These are phyloP conservation scores for Podila epigama DNA, from an alignment of 192 early-diverging fungal species.

Conservation along the genomic window DNA sequence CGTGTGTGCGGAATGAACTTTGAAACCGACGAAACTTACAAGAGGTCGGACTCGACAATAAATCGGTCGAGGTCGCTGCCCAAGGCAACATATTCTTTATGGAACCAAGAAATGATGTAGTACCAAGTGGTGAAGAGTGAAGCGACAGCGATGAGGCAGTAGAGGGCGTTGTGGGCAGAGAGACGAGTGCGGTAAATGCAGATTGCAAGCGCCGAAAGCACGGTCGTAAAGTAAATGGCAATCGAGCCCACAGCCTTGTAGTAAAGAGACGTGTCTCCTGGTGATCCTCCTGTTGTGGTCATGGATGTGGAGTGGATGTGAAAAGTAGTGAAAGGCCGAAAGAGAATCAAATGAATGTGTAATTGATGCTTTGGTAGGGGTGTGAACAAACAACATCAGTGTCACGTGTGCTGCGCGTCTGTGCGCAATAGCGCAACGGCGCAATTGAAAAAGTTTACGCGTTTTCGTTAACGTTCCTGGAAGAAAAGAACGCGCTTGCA, in stretches of 20 bases:
- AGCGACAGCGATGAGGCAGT: constrained; percentile 30
- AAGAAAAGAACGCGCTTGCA: no score
- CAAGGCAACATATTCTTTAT: constrained; percentile 23
- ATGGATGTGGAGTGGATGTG: background rate
- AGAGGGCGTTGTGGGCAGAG: constrained; percentile 32
- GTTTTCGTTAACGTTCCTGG: no score
- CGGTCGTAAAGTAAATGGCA: constrained; percentile 37
- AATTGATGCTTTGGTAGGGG: no score
- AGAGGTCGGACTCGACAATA: constrained; percentile 43
- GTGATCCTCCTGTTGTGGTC: background rate
- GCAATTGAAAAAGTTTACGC: no score
- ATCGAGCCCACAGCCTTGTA: constrained; percentile 48
- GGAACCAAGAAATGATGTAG: constrained; percentile 42
- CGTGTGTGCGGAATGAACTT: no score
- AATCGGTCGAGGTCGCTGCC: constrained; percentile 35
- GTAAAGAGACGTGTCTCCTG: constrained; percentile 21
- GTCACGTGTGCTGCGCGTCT: no score
- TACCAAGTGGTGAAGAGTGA: constrained; percentile 43
- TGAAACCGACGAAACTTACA: constrained; percentile 18
- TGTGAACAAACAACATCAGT: no score
- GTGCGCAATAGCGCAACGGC: no score
- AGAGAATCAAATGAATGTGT: background rate
- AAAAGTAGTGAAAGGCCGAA: background rate
- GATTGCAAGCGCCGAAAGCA: constrained; percentile 36
- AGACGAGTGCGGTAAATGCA: constrained; percentile 38